Percentiles rank a stretch among this genome's conserved stretches.
Conservation (phyloP, 164 flowering plant species). For the Paratinospora sagittata region DNA sequence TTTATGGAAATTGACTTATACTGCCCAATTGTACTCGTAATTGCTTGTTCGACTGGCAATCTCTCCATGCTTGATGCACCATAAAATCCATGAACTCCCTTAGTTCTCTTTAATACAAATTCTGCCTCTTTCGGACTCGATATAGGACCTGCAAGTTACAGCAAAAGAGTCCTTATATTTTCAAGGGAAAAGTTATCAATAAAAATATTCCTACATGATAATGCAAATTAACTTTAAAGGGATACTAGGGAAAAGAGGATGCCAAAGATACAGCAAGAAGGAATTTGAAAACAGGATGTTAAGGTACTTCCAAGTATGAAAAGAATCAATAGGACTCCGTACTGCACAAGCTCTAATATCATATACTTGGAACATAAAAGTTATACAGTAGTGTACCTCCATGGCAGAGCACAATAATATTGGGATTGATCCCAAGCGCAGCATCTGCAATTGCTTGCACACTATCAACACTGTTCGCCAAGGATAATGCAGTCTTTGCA, state of each 20-base stretch:
- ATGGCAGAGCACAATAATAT: constrained; percentile 81
- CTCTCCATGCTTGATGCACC: constrained; percentile 98
- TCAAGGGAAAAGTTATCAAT: neutral
- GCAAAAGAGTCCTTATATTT: neutral
- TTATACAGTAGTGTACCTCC: constrained; percentile 50
- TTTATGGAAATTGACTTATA: constrained; percentile 65
- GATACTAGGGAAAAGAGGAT: no score
- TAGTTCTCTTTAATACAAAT: constrained; percentile 61
- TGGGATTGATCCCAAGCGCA: constrained; percentile 59
- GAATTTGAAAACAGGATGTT: no score
- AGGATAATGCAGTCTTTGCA: constrained; percentile 73
- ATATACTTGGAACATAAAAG: neutral
- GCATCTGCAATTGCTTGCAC: constrained; percentile 96
- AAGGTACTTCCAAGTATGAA: no score
- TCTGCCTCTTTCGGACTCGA: constrained; percentile 83
- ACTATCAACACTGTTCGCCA: constrained; percentile 71
- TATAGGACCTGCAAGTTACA: constrained; percentile 73
- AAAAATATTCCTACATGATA: neutral
- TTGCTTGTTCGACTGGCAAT: constrained; percentile 91
- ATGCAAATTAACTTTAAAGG: no score
- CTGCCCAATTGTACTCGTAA: constrained; percentile 55
- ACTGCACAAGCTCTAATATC: neutral
- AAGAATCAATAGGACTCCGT: neutral
- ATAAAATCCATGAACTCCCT: constrained; percentile 90
- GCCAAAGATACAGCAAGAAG: no score